A percentile compares a stretch with the other conserved stretches of the same genome.
phyloP scores from a whole-genome alignment of 352 stramenopile genomes.

The Pythium angustatum region DNA sequence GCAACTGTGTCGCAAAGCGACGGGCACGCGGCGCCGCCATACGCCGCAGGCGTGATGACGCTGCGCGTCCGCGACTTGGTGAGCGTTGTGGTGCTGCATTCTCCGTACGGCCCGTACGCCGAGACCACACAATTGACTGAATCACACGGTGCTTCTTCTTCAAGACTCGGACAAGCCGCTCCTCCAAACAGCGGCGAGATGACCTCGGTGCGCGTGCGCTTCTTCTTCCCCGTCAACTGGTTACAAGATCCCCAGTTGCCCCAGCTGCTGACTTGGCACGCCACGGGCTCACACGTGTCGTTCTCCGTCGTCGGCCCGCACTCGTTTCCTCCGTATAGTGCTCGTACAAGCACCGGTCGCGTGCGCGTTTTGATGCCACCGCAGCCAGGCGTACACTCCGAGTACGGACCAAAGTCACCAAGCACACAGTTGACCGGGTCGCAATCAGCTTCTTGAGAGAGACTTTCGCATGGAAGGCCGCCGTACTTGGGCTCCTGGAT shows the following conservation, averaged over 20 bases:
- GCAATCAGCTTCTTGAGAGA: constrained; percentile 43
- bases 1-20: constrained; percentile 13
- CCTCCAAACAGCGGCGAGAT: constrained; percentile 48
- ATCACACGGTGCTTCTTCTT: constrained; percentile 40
- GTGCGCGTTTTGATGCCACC: constrained; percentile 32
- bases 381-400: background rate
- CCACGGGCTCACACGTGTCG: constrained; percentile 25
- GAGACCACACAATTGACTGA: constrained; percentile 43
- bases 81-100: constrained; percentile 37
- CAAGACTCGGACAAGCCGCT: constrained; percentile 39
- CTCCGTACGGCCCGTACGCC: constrained; percentile 42
- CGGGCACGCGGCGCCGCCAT: constrained; percentile 42
- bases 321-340: constrained; percentile 36
- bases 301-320: constrained; percentile 37
- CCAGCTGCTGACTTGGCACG: constrained; percentile 34
- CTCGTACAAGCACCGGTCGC: constrained; percentile 36
- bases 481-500: constrained; percentile 37
- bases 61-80: constrained; percentile 50
- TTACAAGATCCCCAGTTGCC: constrained; percentile 42
- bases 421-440: constrained; percentile 36
- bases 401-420: constrained; percentile 14
- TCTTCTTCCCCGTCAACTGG: constrained; percentile 32
- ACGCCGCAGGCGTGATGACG: constrained; percentile 36
- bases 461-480: constrained; percentile 39
- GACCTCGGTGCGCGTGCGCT: constrained; percentile 33